Evolutionary conservation across 2,329 filamentous ascomycete species (phyloP).

Genomic region (Talaromyces sp.): DNA sequence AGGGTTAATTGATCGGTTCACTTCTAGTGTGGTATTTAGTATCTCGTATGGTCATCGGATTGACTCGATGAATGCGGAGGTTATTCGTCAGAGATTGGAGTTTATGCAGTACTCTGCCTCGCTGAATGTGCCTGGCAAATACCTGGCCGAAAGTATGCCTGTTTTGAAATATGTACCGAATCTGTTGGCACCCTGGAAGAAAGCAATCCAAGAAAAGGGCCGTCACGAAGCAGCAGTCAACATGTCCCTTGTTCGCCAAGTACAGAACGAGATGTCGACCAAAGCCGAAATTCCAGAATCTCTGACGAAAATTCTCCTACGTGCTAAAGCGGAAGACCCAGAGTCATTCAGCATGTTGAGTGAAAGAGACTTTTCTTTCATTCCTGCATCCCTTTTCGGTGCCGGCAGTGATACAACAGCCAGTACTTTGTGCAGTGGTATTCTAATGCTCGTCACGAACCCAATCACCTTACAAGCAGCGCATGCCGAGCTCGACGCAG

Average conservation of each 20-base stretch:
- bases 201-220: slow-evolving; percentile 21
- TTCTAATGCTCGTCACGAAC: slow-evolving; percentile 48
- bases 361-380: slow-evolving; percentile 46
- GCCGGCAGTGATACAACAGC: background rate
- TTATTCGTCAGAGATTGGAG: slow-evolving; percentile 46
- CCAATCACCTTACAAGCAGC: slow-evolving; percentile 39
- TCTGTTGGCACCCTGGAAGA: slow-evolving; percentile 47
- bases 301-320: slow-evolving; percentile 45
- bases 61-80: slow-evolving; percentile 45
- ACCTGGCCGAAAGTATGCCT: slow-evolving; percentile 47
- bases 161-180: slow-evolving; percentile 45
- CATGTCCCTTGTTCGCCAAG: slow-evolving; percentile 41
- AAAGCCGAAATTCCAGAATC: slow-evolving; percentile 39
- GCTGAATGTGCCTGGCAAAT: slow-evolving; percentile 49
- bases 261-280: slow-evolving; percentile 33
- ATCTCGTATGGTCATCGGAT: slow-evolving; percentile 52
- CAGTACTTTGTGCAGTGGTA: slow-evolving; percentile 31
- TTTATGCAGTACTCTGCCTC: slow-evolving; percentile 50
- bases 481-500: slow-evolving; percentile 32
- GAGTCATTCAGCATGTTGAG: slow-evolving; percentile 34
- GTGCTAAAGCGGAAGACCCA: slow-evolving; percentile 39
- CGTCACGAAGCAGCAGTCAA: slow-evolving; percentile 31
- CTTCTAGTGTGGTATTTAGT: slow-evolving; percentile 49
- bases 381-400: slow-evolving; percentile 21
- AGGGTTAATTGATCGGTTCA: slow-evolving; percentile 47